Percentiles rank a stretch among this genome's conserved stretches.
These are phyloP conservation scores for Phytophthora multivora DNA, from an alignment of 352 stramenopile genomes.

Conservation along the genomic window DNA sequence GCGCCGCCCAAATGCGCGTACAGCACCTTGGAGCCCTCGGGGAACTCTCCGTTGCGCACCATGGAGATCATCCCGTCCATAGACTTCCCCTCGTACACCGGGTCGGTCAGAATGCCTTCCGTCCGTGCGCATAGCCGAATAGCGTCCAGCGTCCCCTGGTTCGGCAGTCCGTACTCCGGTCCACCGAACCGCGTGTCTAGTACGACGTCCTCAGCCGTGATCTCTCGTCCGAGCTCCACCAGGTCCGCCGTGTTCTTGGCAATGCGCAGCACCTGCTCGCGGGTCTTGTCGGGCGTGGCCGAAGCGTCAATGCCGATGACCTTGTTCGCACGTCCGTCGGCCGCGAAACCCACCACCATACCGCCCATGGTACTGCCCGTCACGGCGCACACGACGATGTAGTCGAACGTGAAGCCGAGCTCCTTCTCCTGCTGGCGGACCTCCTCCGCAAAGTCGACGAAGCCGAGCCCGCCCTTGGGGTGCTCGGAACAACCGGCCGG, in stretches of 20 bases:
- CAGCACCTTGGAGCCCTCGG: conserved; percentile 38
- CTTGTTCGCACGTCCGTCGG: conserved; percentile 39
- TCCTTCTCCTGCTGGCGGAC: conserved; percentile 42
- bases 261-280: conserved; percentile 39
- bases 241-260: conserved; percentile 39
- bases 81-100: conserved; percentile 45
- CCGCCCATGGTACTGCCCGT: conserved; percentile 44
- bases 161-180: conserved; percentile 40
- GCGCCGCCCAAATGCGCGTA: conserved; percentile 37
- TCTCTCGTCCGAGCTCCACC: conserved; percentile 36
- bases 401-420: conserved; percentile 43
- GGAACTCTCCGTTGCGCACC: conserved; percentile 44
- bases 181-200: conserved; percentile 40
- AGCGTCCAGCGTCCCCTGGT: conserved; percentile 38
- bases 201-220: conserved; percentile 36
- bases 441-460: conserved; percentile 42
- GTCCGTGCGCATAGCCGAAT: conserved; percentile 41
- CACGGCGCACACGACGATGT: conserved; percentile 41
- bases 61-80: conserved; percentile 47
- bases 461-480: conserved; percentile 38
- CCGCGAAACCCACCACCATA: conserved; percentile 45
- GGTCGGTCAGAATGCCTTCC: conserved; percentile 41
- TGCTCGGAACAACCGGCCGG: conserved; percentile 42
- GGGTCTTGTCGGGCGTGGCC: conserved; percentile 39
- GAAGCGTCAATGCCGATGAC: conserved; percentile 46